phyloP scores from a whole-genome alignment of 2,329 filamentous ascomycete species.

The Podosphaera fusca region DNA sequence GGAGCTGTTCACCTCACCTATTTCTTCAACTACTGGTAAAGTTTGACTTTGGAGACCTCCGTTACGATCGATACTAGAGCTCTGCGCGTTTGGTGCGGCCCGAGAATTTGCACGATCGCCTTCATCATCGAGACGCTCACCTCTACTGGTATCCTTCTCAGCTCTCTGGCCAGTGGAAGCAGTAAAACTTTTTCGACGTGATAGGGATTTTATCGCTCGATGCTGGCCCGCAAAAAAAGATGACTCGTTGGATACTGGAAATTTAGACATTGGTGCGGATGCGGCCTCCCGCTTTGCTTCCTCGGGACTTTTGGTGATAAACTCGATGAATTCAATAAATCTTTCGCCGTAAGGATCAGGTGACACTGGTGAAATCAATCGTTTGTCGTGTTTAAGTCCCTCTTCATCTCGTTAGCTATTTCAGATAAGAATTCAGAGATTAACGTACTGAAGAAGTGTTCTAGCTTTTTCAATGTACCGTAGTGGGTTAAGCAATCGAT shows the following conservation, averaged over 20 bases:
- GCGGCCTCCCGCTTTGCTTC: conserved; percentile 45
- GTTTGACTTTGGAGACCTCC: conserved; percentile 31
- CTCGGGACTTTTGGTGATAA: conserved; percentile 75
- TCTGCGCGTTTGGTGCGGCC: conserved; percentile 31
- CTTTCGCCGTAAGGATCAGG: conserved; percentile 81
- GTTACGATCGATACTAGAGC: conserved; percentile 29
- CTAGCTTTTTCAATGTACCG: conserved; percentile 77
- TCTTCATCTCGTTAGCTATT: conserved; percentile 20
- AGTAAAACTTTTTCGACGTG: conserved; percentile 5
- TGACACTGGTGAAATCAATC: conserved; percentile 77
- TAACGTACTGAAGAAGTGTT: conserved; percentile 61
- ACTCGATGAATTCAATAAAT: conserved; percentile 78
- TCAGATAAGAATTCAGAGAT: not conserved
- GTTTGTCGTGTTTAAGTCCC: conserved; percentile 60
- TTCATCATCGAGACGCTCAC: conserved; percentile 17
- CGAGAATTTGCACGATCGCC: conserved; percentile 9
- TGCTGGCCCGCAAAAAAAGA: not conserved
- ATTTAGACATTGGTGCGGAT: conserved; percentile 3
- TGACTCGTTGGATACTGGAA: conserved; percentile 2
- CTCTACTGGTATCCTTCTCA: conserved; percentile 12
- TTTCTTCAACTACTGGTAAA: conserved; percentile 75
- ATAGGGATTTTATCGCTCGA: not conserved
- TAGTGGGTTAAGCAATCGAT: conserved; percentile 98
- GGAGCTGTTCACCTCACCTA: conserved; percentile 50
- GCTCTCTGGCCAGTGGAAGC: conserved; percentile 11